Conservation (phyloP, 2,329 filamentous ascomycete genomes). For the Talaromyces sp. region DNA sequence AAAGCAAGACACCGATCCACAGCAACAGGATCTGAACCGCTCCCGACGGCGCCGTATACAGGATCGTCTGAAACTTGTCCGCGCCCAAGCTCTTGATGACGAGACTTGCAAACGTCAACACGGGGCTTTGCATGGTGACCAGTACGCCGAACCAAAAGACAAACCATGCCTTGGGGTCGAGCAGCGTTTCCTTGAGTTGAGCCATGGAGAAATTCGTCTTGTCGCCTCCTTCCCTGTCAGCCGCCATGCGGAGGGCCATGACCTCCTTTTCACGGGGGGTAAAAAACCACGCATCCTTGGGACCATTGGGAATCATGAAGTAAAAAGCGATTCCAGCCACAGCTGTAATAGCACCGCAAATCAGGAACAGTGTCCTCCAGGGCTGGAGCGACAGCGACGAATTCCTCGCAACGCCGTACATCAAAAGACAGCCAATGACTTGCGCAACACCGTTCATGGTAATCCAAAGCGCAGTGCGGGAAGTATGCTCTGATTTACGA, state of each 20-base stretch:
- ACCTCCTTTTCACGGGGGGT: conserved; percentile 45
- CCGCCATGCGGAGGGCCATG: conserved; percentile 38
- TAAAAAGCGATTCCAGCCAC: conserved; percentile 48
- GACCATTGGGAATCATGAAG: conserved; percentile 49
- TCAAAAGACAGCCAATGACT: conserved; percentile 48
- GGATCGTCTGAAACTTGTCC: conserved; percentile 46
- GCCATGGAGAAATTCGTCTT: conserved; percentile 45
- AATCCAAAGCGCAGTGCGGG: conserved; percentile 42
- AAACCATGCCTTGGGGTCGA: conserved; percentile 48
- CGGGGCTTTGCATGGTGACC: conserved; percentile 39
- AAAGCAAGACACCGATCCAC: conserved; percentile 48
- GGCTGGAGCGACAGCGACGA: conserved; percentile 37
- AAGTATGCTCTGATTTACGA: conserved; percentile 38
- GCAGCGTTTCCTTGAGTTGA: conserved; percentile 48
- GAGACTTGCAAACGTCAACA: conserved; percentile 46
- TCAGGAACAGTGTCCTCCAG: conserved; percentile 52
- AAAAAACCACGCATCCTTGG: conserved; percentile 53
- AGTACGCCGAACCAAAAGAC: conserved; percentile 50
- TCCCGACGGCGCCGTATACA: conserved; percentile 51
- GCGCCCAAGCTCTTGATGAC: conserved; percentile 52
- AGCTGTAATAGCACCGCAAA: conserved; percentile 51
- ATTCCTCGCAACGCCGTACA: conserved; percentile 53
- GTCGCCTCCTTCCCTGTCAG: conserved; percentile 43
- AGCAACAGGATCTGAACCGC: conserved; percentile 49
- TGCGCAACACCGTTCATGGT: conserved; percentile 51